Conservation (phyloP, 2,329 filamentous ascomycete species). For the Fusarium sp. region DNA sequence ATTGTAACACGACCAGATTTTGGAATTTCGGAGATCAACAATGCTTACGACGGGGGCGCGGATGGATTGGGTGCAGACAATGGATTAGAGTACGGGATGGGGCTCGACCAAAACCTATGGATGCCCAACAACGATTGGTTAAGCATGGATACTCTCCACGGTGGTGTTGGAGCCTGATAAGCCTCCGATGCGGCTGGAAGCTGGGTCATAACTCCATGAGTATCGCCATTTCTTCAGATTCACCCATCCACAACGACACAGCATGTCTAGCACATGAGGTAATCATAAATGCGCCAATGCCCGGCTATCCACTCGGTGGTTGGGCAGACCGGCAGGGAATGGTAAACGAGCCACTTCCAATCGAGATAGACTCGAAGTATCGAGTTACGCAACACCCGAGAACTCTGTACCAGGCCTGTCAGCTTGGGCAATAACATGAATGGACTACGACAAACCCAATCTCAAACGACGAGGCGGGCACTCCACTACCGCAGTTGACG, state of each 20-base stretch:
- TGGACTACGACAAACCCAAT: too few species aligned
- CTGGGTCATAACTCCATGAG: neutral
- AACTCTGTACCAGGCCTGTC: neutral
- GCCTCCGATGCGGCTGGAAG: constrained; percentile 7
- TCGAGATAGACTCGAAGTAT: neutral
- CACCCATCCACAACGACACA: neutral
- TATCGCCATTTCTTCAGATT: constrained; percentile 21
- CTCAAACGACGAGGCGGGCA: too few species aligned
- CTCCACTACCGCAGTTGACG: too few species aligned
- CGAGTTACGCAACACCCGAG: neutral
- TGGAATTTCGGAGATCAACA: constrained; percentile 60
- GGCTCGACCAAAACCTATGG: constrained; percentile 56
- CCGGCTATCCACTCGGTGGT: neutral
- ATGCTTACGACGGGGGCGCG: constrained; percentile 63
- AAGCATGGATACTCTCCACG: constrained; percentile 51
- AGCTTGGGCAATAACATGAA: too few species aligned
- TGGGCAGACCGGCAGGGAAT: neutral
- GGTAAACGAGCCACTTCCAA: neutral
- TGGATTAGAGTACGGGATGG: constrained; percentile 58
- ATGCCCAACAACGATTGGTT: constrained; percentile 52
- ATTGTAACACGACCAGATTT: constrained; percentile 46
- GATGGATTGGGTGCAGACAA: constrained; percentile 62
- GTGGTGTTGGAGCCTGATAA: constrained; percentile 48
- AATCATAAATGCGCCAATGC: neutral
- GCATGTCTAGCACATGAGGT: neutral